Percentiles rank a stretch among this genome's conserved stretches.
Evolutionary conservation across 2,329 filamentous ascomycete species (phyloP).

Genomic region (Penicillium sp.): DNA sequence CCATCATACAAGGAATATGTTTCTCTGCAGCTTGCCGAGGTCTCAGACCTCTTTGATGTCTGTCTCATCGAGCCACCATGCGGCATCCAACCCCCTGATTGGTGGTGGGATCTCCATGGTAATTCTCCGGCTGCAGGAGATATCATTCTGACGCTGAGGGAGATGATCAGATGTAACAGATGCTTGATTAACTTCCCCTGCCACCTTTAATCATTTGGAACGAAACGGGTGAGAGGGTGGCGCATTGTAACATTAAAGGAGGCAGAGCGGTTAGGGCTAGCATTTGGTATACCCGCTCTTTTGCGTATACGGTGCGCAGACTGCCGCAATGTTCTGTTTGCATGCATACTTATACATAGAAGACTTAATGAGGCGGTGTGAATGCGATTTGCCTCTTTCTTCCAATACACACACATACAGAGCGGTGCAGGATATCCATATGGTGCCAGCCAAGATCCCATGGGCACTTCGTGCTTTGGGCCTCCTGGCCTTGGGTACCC

Average conservation of each 20-base stretch:
- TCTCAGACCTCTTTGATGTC: slow-evolving; percentile 37
- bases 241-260: neutral
- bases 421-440: slow-evolving; percentile 34
- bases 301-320: slow-evolving; percentile 11
- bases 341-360: slow-evolving; percentile 23
- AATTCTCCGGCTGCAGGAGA: slow-evolving; percentile 30
- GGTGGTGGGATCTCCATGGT: slow-evolving; percentile 20
- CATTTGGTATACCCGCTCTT: neutral
- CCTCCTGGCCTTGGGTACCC: slow-evolving; percentile 32
- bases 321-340: slow-evolving; percentile 34
- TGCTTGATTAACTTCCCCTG: neutral
- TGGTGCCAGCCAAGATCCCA: slow-evolving; percentile 29
- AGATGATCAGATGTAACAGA: neutral
- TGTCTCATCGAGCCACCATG: slow-evolving; percentile 26
- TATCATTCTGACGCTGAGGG: neutral
- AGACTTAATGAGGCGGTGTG: slow-evolving; percentile 7
- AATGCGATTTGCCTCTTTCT: slow-evolving; percentile 7
- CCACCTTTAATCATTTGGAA: neutral
- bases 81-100: slow-evolving; percentile 24
- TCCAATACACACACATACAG: slow-evolving; percentile 6
- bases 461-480: slow-evolving; percentile 23
- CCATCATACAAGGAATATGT: slow-evolving; percentile 33
- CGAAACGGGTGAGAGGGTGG: slow-evolving; percentile 1
- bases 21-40: slow-evolving; percentile 37
- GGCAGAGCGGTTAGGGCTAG: slow-evolving; percentile 1